Base-by-base conservation (phyloP, 2,329 filamentous ascomycete species). In the Pyrenophora tritici-repentis region DNA sequence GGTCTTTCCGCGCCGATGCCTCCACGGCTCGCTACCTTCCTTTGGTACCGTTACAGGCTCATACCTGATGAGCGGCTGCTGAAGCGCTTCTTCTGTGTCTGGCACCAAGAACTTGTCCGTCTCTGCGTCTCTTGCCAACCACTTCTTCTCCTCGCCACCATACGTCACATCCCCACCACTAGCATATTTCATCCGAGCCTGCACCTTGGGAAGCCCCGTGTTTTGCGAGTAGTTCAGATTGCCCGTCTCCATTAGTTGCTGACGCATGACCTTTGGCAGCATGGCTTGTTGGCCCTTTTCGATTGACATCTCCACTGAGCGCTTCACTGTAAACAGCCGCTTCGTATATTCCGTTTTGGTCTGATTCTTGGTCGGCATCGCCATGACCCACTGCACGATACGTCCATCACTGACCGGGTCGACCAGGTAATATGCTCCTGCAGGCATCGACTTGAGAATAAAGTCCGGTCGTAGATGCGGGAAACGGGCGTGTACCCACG, bases 401-500 rank as follows among this genome's bases (percentile, higher is more conserved):
- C 47, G 46, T 1, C 66, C 65, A 18, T 71, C 58, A 12, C 43
- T 54, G 3, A 67, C 56, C 1, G 68, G 69, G 0, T 61, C 9
- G 35, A 72, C 42, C 6, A 59, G 4, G 16, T 50, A 66, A 2
- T 13, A 16, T 0, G 67, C 59, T 9, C 56, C 59, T 32, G 57
- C 29, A 0, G 68, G 69, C 69, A 72, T 71, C 16, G 44, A 50
- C 39, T 63, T 67, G 24, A 65, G 22, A 7, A 72, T 67, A 20
- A 70, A 63, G 43, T 72, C 68, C 1, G 68, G 67, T 17, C 65
- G 59, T 22, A 71, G 22, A 34, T 71, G 67, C 2, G 69, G 66
- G 24, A 66, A 71, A 36, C 64, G 59, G 8, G 50, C 16, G 24
- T 65, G 61, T 35, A 64, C 42, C 60, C 64, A 70, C 9, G 49